A percentile compares a stretch with the other conserved stretches of the same genome.
Conservation (phyloP, 805 yeast genomes). For the Pichia gijzeniarum region DNA sequence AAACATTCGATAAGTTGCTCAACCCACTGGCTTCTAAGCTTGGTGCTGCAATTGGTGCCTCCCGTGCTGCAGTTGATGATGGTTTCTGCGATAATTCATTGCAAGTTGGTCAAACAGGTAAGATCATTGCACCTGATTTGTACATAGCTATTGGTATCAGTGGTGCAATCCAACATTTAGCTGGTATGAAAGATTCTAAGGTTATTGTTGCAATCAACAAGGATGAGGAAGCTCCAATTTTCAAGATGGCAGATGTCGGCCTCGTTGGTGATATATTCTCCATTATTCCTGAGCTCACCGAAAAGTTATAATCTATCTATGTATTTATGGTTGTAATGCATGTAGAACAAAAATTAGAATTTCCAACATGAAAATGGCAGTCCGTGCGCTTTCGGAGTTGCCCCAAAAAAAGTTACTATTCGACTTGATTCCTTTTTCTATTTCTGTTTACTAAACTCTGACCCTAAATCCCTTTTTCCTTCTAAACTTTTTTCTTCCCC, state of each 20-base stretch:
- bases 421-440: too few relatives aligned
- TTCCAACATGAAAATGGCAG: too few relatives aligned
- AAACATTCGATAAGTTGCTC: conserved; percentile 68
- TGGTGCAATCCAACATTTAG: conserved; percentile 97
- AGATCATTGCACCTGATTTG: conserved; percentile 93
- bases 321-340: too few relatives aligned
- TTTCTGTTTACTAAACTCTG: too few relatives aligned
- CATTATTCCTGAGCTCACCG: conserved; percentile 84
- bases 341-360: too few relatives aligned
- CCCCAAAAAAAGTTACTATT: too few relatives aligned
- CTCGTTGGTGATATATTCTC: conserved; percentile 84
- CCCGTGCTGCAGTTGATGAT: conserved; percentile 96
- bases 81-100: conserved; percentile 94
- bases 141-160: conserved; percentile 92
- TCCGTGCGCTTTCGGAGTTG: too few relatives aligned
- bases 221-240: conserved; percentile 91
- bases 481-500: too few relatives aligned
- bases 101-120: conserved; percentile 98
- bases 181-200: conserved; percentile 97
- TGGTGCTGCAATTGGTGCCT: conserved; percentile 93
- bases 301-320: conserved; percentile 43
- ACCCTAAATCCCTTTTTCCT: too few relatives aligned
- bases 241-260: conserved; percentile 84
- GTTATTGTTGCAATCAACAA: conserved; percentile 90
- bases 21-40: conserved; percentile 80